A percentile compares a stretch with the other conserved stretches of the same genome.
Evolutionary conservation across 73 alveolate species (phyloP).

Genomic region (Halteria grandinella): DNA sequence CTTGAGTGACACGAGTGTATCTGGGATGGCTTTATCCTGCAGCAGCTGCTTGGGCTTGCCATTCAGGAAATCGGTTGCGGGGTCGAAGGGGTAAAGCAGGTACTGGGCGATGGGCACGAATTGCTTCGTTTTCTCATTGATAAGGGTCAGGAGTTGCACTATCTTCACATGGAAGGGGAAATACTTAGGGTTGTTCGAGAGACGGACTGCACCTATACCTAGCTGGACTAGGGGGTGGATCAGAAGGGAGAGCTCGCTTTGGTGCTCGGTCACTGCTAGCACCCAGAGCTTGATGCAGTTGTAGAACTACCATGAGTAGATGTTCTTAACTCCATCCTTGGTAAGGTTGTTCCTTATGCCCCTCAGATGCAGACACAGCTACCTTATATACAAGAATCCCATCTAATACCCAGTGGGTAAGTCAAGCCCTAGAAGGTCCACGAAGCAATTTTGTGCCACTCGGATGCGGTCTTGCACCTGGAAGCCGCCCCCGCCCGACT

Average conservation of each 20-base stretch:
- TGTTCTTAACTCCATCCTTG: conserved; percentile 39
- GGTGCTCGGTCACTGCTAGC: conserved; percentile 13
- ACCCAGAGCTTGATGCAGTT: conserved; percentile 40
- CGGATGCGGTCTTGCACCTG: conserved; percentile 24
- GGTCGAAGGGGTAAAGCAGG: conserved; percentile 37
- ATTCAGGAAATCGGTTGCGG: conserved; percentile 3
- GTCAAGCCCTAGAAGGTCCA: conserved; percentile 31
- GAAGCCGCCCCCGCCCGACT: conserved; percentile 54
- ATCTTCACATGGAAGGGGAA: conserved; percentile 56
- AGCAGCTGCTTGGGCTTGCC: conserved; percentile 14
- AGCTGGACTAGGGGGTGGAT: conserved; percentile 37
- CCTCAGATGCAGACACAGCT: conserved; percentile 42
- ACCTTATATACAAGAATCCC: conserved; percentile 44
- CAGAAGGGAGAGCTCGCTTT: not conserved
- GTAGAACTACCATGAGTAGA: conserved; percentile 41
- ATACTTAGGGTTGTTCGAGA: conserved; percentile 21
- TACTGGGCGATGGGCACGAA: conserved; percentile 54
- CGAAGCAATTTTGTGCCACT: conserved; percentile 45
- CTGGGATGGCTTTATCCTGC: conserved; percentile 36
- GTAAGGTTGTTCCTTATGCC: conserved; percentile 46
- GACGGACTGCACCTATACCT: conserved; percentile 34
- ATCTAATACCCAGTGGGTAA: conserved; percentile 14
- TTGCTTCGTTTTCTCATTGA: conserved; percentile 25
- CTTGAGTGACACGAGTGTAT: conserved; percentile 27
- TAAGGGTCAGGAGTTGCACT: conserved; percentile 10